Conservation (phyloP, 2,329 filamentous ascomycete genomes). For the Huntiella savannae region DNA sequence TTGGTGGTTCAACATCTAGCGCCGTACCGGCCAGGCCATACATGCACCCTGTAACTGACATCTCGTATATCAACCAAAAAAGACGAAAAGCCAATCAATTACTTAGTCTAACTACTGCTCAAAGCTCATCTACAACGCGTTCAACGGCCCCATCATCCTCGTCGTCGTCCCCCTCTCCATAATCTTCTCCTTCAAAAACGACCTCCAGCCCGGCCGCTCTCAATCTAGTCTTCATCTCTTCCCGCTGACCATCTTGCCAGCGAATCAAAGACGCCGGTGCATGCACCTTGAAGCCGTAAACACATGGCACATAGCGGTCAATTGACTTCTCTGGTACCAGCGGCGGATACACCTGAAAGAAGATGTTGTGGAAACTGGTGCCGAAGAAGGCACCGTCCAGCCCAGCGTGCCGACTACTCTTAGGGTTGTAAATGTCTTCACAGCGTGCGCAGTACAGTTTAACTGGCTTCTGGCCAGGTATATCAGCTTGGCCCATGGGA, state of each 20-base stretch:
- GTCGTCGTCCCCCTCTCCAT: slow-evolving; percentile 51
- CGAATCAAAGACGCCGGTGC: slow-evolving; percentile 69
- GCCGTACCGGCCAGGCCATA: too few relatives aligned
- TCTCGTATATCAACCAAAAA: too few relatives aligned
- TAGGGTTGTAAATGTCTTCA: slow-evolving; percentile 97
- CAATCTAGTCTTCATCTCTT: slow-evolving; percentile 65
- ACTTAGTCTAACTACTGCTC: slow-evolving; percentile 34
- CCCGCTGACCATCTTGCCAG: slow-evolving; percentile 71
- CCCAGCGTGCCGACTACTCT: slow-evolving; percentile 82
- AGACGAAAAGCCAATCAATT: not conserved
- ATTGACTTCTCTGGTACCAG: slow-evolving; percentile 72
- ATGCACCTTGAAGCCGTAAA: slow-evolving; percentile 94
- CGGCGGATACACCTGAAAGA: slow-evolving; percentile 93
- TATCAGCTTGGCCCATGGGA: slow-evolving; percentile 83
- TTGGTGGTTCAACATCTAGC: too few relatives aligned
- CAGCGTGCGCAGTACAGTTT: slow-evolving; percentile 95
- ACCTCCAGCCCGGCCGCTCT: slow-evolving; percentile 48
- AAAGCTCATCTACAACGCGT: slow-evolving; percentile 32
- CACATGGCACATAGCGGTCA: slow-evolving; percentile 70
- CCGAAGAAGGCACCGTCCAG: slow-evolving; percentile 98
- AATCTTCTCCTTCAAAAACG: slow-evolving; percentile 31
- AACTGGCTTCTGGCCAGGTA: slow-evolving; percentile 71
- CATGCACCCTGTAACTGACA: too few relatives aligned
- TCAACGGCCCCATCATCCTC: slow-evolving; percentile 45
- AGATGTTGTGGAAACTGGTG: slow-evolving; percentile 94